Evolutionary conservation across 2,329 filamentous ascomycete species (phyloP).

Genomic region (Scedosporium boydii): DNA sequence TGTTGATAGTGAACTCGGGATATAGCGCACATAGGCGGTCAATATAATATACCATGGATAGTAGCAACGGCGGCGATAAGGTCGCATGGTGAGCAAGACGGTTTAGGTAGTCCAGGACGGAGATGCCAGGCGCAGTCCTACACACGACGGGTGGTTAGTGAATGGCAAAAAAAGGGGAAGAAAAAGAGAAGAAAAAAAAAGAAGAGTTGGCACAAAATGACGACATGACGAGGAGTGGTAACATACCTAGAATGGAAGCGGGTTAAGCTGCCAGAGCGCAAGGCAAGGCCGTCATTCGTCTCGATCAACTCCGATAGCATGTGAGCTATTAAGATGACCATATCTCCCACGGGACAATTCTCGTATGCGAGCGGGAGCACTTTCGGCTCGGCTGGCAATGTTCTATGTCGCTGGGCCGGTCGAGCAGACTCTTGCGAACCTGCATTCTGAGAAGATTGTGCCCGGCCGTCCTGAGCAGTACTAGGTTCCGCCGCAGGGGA

Average conservation of each 20-base stretch:
- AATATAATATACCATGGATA: slow-evolving; percentile 99
- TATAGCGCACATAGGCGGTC: slow-evolving; percentile 89
- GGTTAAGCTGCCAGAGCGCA: slow-evolving; percentile 69
- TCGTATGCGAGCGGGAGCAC: slow-evolving; percentile 68
- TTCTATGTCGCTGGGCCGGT: slow-evolving; percentile 43
- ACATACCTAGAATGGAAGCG: slow-evolving; percentile 84
- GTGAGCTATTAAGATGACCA: slow-evolving; percentile 83
- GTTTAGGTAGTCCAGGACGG: slow-evolving; percentile 86
- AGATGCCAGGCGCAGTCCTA: slow-evolving; percentile 73
- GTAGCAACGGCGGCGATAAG: slow-evolving; percentile 81
- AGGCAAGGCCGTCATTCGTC: slow-evolving; percentile 80
- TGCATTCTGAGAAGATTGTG: slow-evolving; percentile 17
- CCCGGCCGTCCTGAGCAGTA: slow-evolving; percentile 10
- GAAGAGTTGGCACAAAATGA: neutral
- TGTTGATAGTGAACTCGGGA: slow-evolving; percentile 91
- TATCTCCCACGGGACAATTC: slow-evolving; percentile 69
- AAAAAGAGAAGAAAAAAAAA: neutral
- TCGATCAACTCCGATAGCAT: slow-evolving; percentile 94
- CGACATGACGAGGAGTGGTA: neutral
- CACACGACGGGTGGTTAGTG: neutral
- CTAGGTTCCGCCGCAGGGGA: neutral
- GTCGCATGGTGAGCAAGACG: slow-evolving; percentile 90
- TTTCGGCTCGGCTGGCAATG: slow-evolving; percentile 42
- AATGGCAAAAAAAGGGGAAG: neutral
- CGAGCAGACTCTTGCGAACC: slow-evolving; percentile 17